Evolutionary conservation across 257 asterid species (phyloP).

Genomic region (Avicennia marina): DNA sequence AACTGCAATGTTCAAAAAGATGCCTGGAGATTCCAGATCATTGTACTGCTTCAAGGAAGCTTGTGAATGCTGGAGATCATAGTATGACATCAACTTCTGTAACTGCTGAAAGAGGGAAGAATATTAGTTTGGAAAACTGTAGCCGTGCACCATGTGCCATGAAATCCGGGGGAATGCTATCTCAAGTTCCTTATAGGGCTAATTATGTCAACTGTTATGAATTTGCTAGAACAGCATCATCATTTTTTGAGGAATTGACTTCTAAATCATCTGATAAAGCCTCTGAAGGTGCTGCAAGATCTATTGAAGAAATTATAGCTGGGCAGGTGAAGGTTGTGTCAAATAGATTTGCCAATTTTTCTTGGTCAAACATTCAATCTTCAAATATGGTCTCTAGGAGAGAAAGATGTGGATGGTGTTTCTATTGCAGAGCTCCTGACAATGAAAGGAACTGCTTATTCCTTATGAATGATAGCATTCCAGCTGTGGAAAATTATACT

Average conservation of each 20-base stretch:
- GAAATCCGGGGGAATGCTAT: conserved; percentile 15
- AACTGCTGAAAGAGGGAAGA: conserved; percentile 28
- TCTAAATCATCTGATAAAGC: conserved; percentile 46
- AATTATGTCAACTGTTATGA: conserved; percentile 63
- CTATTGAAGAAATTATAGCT: conserved; percentile 56
- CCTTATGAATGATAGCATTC: conserved; percentile 39
- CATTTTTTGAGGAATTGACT: conserved; percentile 44
- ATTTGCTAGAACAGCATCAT: conserved; percentile 67
- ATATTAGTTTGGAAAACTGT: conserved; percentile 23
- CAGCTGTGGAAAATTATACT: conserved; percentile 47
- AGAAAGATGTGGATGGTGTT: conserved; percentile 97
- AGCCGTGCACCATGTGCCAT: conserved; percentile 15
- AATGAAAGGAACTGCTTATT: conserved; percentile 70
- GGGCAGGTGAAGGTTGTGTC: conserved; percentile 70
- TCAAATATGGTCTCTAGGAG: conserved; percentile 36
- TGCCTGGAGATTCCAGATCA: conserved; percentile 32
- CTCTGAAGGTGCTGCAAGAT: conserved; percentile 37
- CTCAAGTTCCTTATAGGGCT: conserved; percentile 25
- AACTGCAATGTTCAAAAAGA: conserved; percentile 23
- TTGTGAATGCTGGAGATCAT: conserved; percentile 27
- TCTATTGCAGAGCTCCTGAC: conserved; percentile 66
- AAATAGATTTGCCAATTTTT: conserved; percentile 48
- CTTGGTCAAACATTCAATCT: conserved; percentile 57
- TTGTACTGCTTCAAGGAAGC: conserved; percentile 30
- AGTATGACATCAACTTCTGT: conserved; percentile 14